phyloP scores from a whole-genome alignment of 108 stramenopile species.

The Chaetoceros tenuissimus region DNA sequence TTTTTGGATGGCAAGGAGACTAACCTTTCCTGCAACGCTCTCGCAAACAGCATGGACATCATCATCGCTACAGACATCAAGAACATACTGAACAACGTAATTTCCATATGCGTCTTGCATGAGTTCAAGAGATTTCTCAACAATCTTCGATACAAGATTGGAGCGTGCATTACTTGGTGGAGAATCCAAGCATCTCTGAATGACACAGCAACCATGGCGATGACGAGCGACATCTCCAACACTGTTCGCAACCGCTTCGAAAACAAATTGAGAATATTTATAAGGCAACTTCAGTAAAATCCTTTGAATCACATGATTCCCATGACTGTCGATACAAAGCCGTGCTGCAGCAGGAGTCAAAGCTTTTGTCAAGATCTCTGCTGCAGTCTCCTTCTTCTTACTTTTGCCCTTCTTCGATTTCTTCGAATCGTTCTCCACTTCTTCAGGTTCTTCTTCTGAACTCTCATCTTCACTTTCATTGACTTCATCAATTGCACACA shows the following conservation, averaged over 20 bases:
- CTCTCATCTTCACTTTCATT: constrained; percentile 7
- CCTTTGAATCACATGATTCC: constrained; percentile 96
- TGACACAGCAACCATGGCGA: constrained; percentile 97
- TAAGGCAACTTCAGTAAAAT: constrained; percentile 88
- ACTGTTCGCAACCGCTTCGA: constrained; percentile 84
- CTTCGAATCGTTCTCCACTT: constrained; percentile 6
- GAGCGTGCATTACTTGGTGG: constrained; percentile 75
- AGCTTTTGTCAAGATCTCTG: constrained; percentile 71
- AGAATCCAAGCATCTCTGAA: constrained; percentile 94
- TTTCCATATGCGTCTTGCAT: constrained; percentile 97
- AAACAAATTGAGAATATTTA: constrained; percentile 86
- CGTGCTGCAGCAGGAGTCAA: constrained; percentile 86
- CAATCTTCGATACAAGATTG: constrained; percentile 82
- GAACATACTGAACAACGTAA: constrained; percentile 91
- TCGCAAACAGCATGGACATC: constrained; percentile 89
- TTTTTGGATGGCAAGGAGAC: constrained; percentile 89
- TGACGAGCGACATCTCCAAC: constrained; percentile 93
- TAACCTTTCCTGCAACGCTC: constrained; percentile 83
- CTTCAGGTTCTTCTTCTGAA: constrained; percentile 9
- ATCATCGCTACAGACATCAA: constrained; percentile 85
- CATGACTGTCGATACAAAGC: constrained; percentile 95
- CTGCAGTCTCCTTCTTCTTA: constrained; percentile 51
- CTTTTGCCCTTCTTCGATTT: constrained; percentile 3
- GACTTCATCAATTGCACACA: constrained; percentile 75
- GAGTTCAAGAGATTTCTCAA: constrained; percentile 86